phyloP scores from a whole-genome alignment of 306 rosid species.

The Delonix regia region DNA sequence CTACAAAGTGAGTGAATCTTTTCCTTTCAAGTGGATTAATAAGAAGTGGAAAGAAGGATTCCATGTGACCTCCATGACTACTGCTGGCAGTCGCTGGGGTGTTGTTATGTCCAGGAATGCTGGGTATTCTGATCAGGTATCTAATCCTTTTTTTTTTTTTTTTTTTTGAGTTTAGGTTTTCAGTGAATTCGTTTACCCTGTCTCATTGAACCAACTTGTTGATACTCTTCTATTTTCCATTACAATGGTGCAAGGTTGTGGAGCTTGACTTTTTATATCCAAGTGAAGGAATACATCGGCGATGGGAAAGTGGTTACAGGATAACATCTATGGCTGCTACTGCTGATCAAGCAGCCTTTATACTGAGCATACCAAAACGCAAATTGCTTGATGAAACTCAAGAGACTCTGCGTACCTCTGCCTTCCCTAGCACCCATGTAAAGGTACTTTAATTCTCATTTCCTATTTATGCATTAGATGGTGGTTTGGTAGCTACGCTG shows the following conservation, averaged over 20 bases:
- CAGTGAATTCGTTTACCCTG: neutral
- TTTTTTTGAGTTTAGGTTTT: neutral
- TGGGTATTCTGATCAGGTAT: slow-evolving; percentile 91
- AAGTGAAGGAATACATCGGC: slow-evolving; percentile 87
- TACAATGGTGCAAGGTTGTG: slow-evolving; percentile 64
- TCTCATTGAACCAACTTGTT: neutral
- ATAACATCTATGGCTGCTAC: slow-evolving; percentile 97
- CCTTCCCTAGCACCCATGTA: slow-evolving; percentile 94
- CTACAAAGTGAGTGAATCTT: slow-evolving; percentile 89
- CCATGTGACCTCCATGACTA: slow-evolving; percentile 95
- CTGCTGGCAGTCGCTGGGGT: slow-evolving; percentile 96
- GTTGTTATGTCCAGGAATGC: slow-evolving; percentile 97
- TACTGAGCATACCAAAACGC: slow-evolving; percentile 90
- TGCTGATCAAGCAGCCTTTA: slow-evolving; percentile 89
- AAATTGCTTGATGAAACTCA: slow-evolving; percentile 87
- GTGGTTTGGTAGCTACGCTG: neutral
- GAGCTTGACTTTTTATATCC: slow-evolving; percentile 93
- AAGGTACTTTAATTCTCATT: slow-evolving; percentile 58
- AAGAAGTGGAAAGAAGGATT: slow-evolving; percentile 98
- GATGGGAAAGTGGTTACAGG: slow-evolving; percentile 87
- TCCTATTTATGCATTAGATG: neutral
- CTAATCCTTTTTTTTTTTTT: neutral
- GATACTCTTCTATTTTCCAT: neutral
- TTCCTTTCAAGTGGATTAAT: slow-evolving; percentile 94
- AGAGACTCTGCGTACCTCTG: slow-evolving; percentile 91